phyloP scores from a whole-genome alignment of 371 early-diverging fungal species.

The Mortierella sp. region DNA sequence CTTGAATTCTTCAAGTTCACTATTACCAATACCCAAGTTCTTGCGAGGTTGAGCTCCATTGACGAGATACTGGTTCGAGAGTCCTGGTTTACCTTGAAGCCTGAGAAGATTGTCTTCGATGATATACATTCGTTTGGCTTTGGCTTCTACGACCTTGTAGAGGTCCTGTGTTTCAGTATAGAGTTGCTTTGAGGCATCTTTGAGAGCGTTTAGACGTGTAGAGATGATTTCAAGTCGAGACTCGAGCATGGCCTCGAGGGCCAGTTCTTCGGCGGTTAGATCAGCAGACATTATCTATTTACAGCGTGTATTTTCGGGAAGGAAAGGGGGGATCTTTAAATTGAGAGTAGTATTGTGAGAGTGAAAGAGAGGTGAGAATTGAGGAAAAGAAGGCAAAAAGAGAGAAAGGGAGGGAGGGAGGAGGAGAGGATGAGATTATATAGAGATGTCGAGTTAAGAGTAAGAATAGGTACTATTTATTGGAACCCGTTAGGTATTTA shows the following conservation, averaged over 20 bases:
- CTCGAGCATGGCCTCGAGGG: constrained; percentile 46
- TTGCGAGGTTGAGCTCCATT: constrained; percentile 33
- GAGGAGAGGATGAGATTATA: neutral
- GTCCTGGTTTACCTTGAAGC: constrained; percentile 54
- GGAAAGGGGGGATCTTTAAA: neutral
- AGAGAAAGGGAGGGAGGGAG: neutral
- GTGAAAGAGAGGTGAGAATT: neutral
- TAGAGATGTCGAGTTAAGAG: neutral
- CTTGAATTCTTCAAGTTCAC: constrained; percentile 48
- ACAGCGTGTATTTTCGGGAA: neutral
- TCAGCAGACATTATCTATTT: constrained; percentile 23
- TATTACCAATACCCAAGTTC: constrained; percentile 20
- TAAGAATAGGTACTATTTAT: neutral
- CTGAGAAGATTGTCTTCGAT: constrained; percentile 46
- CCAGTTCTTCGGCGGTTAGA: constrained; percentile 44
- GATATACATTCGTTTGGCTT: constrained; percentile 33
- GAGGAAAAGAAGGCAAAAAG: neutral
- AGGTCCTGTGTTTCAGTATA: constrained; percentile 24
- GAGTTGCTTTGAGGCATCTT: constrained; percentile 7
- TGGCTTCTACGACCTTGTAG: constrained; percentile 25
- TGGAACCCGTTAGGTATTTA: neutral
- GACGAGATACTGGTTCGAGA: constrained; percentile 35
- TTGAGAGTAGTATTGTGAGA: neutral
- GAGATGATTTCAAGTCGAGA: constrained; percentile 44
- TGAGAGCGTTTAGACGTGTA: constrained; percentile 29